Evolutionary conservation across 2,329 filamentous ascomycete genomes (phyloP), one percentile per base, ranked within the genome.

Genomic region (Sporothrix curviconia): DNA sequence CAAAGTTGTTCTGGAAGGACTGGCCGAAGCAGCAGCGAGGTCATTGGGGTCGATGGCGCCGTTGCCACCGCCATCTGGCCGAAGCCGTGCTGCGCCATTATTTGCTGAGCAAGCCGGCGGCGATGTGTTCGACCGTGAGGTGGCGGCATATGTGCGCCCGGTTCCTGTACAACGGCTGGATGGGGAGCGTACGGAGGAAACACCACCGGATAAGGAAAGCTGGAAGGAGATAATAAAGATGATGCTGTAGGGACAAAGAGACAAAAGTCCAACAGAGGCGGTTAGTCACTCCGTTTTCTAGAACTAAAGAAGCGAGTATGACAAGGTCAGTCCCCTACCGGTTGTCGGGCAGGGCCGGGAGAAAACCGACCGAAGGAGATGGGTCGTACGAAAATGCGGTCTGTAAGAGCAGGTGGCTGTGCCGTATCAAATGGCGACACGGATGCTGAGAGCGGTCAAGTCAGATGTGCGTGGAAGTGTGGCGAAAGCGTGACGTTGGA

Each of bases 11-110:
- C 65, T 79, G 78, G 64, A 83, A 89, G 1, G 82, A 79, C 37
- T 80, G 77, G 22, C 81, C 82, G 68, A 79, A 86, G 59, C 77
- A 63, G 54, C 78, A 83, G 92, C 89, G 64, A 96, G 80, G 62
- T 94, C 90, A 61, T 89, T 92, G 11, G 92, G 92, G 68, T 96
- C 89, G 67, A 96, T 86, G 46, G 40, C 54, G 67, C 53, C 53
- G 53, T 72, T 80, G 59, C 74, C 77, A 62, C 77, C 64, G 74
- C 75, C 67, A 82, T 83, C 63, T 80, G 78, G 67, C 74, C 74
- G 70, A 82, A 84, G 65, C 73, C 72, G 72, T 81, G 78, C 56
- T 81, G 78, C 64, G 79, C 76, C 79, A 83, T 83, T 60, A 44
- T 56, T 28, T 17, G 46, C n/a, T n/a, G n/a, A n/a, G n/a, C n/a